A percentile compares a stretch with the other conserved stretches of the same genome.
These are phyloP conservation scores for Metschnikowia picachoensis DNA, from an alignment of 805 yeast genomes.

Conservation along the genomic window DNA sequence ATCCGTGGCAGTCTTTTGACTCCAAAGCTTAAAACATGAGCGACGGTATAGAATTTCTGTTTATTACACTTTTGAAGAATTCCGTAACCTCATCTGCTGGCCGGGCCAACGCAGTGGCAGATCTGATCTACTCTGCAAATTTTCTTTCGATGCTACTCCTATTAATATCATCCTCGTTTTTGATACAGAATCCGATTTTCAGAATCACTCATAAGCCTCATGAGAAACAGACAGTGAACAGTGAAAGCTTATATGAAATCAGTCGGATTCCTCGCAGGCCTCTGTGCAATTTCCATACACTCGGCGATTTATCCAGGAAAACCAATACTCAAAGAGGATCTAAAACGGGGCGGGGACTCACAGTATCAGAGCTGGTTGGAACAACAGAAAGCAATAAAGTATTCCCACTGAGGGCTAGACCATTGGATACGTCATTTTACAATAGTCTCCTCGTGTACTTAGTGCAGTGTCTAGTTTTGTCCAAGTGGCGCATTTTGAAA, in stretches of 20 bases:
- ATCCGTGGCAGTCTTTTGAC: constrained; percentile 22
- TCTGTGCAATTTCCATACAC: constrained; percentile 21
- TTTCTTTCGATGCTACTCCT: constrained; percentile 32
- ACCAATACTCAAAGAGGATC: constrained; percentile 10
- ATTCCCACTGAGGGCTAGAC: constrained; percentile 9
- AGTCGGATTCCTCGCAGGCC: constrained; percentile 35
- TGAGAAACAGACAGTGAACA: constrained; percentile 28
- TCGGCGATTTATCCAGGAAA: too few species aligned
- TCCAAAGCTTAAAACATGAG: constrained; percentile 6
- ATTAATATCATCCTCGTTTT: constrained; percentile 31
- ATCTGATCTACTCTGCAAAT: constrained; percentile 36
- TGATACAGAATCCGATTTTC: constrained; percentile 15
- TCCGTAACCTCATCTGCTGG: constrained; percentile 21
- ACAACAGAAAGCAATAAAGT: too few species aligned
- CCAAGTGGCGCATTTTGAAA: constrained; percentile 41
- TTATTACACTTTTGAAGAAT: constrained; percentile 6
- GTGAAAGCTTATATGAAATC: constrained; percentile 33
- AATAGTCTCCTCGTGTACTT: constrained; percentile 32
- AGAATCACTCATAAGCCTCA: constrained; percentile 15
- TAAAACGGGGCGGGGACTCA: too few species aligned
- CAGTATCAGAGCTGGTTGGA: too few species aligned
- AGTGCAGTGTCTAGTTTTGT: constrained; percentile 31
- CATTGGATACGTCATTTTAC: constrained; percentile 24
- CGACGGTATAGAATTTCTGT: too few species aligned
- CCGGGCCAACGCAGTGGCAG: constrained; percentile 28